These are phyloP conservation scores for Schizophyllum amplum DNA, from an alignment of 1,284 basidiomycete genomes.

Conservation along the genomic window DNA sequence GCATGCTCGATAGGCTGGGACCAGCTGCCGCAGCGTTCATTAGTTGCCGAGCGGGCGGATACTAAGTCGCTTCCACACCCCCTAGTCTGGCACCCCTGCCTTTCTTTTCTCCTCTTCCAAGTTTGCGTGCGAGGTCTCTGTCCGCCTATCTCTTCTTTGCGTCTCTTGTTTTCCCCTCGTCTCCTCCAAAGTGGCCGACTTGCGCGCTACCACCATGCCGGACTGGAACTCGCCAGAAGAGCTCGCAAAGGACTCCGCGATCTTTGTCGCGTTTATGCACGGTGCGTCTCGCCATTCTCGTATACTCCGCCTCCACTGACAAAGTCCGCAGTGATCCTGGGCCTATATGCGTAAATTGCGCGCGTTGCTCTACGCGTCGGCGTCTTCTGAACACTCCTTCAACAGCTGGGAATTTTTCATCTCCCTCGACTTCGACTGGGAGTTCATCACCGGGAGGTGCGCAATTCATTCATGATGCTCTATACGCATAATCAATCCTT, in stretches of 20 bases:
- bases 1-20: no score
- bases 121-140: no score
- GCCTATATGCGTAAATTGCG: slow-evolving; percentile 56
- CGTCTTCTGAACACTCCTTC: background rate
- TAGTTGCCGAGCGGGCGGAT: no score
- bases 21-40: no score
- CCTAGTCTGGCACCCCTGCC: no score
- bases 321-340: slow-evolving; percentile 31
- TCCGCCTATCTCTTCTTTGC: no score
- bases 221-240: slow-evolving; percentile 50
- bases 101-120: no score
- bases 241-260: slow-evolving; percentile 43
- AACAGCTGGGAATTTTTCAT: slow-evolving; percentile 57
- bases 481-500: background rate
- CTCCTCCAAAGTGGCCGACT: background rate
- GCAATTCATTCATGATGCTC: background rate
- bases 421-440: slow-evolving; percentile 63
- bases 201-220: slow-evolving; percentile 30
- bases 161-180: no score
- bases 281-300: background rate
- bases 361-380: background rate
- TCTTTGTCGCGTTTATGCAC: slow-evolving; percentile 13
- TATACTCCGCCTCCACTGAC: background rate
- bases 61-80: no score
- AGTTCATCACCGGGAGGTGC: slow-evolving; percentile 41